Evolutionary conservation across 805 yeast species (phyloP), one percentile per base, ranked within the genome.

Genomic region (Candida maesae): DNA sequence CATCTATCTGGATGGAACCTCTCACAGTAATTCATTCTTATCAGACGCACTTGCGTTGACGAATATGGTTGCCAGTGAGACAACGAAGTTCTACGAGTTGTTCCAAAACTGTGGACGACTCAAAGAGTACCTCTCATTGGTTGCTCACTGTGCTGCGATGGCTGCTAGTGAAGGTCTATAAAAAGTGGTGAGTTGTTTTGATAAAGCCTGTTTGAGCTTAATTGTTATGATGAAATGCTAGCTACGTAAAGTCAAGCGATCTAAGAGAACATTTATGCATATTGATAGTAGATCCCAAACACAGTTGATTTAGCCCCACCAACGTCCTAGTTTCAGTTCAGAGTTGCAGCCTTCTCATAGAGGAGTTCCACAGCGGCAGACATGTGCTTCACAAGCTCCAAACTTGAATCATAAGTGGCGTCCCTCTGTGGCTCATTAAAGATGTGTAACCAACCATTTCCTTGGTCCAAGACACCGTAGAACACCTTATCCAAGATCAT

Each of bases 401-500:
- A 75, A 33, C 95, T 84, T 40, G 91, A 80, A 49, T 84, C 93
- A 59, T 91, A 93, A 37, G 95, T 81, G 29, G 85, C 85, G 63
- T 93, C 98, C 47, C 80, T 79, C 57, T 78, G 79, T 31, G 96
- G 95, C 60, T 89, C 85, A 44, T 88, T 95, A 58, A 86, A 93
- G 44, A 93, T 78, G 51, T 88, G 81, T 55, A 93, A 74, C 96
- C 97, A 93, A 8, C 99, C 99, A 61, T 90, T 90, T 35, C 98
- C 98, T 69, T 93, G 99, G 64, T 93, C 99, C 52, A 93, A 72
- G 27, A 93, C 98, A 35, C 99, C 99, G 59, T 81, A 84, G 55
- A 93, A 88, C n/a, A 89, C 85, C 57, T 87, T 84, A 65, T 93
- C 99, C 55, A 93, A 74, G 53, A 93, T 91, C 98, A 93, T 91